These are phyloP conservation scores for Anthoceros angustus DNA, from an alignment of 225 moss, liverwort and hornwort genomes.

Conservation along the genomic window DNA sequence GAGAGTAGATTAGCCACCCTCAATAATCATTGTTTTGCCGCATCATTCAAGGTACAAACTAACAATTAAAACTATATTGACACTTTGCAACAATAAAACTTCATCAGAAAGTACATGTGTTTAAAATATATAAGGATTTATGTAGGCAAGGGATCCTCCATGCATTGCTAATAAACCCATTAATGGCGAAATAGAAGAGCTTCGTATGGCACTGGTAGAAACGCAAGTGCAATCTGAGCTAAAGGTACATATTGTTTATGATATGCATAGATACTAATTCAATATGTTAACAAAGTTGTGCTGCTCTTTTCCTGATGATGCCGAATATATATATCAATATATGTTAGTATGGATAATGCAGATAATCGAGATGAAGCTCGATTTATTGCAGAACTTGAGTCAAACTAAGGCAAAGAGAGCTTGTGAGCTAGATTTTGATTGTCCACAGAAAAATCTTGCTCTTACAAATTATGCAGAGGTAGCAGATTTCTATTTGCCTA, in stretches of 20 bases:
- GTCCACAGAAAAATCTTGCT: neutral
- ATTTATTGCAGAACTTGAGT: neutral
- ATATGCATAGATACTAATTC: too few species aligned
- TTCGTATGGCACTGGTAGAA: neutral
- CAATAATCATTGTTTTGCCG: neutral
- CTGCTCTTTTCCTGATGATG: too few species aligned
- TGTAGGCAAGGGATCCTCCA: neutral
- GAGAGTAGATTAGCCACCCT: neutral
- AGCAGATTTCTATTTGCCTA: too few species aligned
- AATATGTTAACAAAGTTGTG: too few species aligned
- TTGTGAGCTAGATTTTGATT: neutral
- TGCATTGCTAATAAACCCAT: neutral
- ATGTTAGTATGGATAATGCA: neutral
- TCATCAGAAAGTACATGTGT: too few species aligned
- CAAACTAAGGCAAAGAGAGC: neutral
- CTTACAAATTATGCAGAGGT: neutral
- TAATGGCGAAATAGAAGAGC: neutral
- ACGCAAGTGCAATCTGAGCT: neutral
- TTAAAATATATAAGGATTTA: neutral
- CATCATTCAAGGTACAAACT: neutral
- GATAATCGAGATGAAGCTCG: constrained; percentile 1
- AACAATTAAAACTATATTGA: neutral
- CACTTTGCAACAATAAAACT: too few species aligned
- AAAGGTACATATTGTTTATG: neutral
- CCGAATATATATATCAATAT: too few species aligned